Conservation (phyloP, 257 asterid species). For the Jaltomata sinuosa region DNA sequence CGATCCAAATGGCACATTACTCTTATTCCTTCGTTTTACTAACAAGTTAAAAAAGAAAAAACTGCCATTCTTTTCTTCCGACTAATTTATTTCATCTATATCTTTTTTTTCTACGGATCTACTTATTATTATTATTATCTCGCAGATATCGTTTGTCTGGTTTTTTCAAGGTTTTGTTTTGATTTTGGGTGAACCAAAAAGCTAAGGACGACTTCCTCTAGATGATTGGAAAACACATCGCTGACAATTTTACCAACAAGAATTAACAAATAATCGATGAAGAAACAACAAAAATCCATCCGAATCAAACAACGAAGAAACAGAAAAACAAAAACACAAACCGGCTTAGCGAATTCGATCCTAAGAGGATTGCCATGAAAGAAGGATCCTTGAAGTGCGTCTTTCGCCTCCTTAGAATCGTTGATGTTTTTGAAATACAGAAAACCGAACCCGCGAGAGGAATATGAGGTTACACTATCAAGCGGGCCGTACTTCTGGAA, state of each 20-base stretch:
- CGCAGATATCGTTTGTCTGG: neutral
- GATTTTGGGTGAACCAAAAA: neutral
- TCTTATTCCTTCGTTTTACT: neutral
- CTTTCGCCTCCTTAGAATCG: constrained; percentile 69
- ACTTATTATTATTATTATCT: neutral
- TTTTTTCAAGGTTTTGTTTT: neutral
- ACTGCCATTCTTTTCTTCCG: neutral
- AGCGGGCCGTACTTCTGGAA: constrained; percentile 53
- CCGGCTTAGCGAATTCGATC: constrained; percentile 96
- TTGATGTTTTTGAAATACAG: constrained; percentile 51
- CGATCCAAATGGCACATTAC: neutral
- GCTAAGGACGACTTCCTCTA: neutral
- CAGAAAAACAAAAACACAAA: constrained; percentile 38
- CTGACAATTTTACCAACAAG: neutral
- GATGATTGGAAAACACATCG: neutral
- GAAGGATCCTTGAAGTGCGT: constrained; percentile 55
- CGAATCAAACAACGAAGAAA: neutral
- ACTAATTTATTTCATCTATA: neutral
- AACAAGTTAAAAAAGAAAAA: no score
- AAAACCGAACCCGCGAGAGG: constrained; percentile 75
- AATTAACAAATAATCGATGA: neutral
- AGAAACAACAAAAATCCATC: constrained; percentile 1
- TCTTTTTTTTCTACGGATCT: neutral
- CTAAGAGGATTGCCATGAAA: constrained; percentile 54
- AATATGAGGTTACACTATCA: constrained; percentile 60